Evolutionary conservation across 2,329 filamentous ascomycete genomes (phyloP).

Genomic region (Verticillium tricorpus): DNA sequence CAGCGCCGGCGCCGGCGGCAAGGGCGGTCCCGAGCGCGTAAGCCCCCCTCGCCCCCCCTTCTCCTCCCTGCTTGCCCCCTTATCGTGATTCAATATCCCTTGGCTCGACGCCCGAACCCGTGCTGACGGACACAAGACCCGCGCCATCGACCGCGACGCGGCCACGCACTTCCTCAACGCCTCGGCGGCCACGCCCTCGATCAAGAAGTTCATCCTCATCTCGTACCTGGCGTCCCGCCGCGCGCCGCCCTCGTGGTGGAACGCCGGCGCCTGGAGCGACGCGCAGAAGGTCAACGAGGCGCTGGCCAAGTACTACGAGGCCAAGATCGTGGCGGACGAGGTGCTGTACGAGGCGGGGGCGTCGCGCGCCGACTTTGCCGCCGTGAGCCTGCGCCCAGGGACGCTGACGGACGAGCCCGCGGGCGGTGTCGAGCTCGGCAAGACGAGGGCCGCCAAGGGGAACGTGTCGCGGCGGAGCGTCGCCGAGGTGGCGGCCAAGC

Average conservation of each 20-base stretch:
- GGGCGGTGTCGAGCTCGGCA: conserved; percentile 42
- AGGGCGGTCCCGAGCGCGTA: conserved; percentile 49
- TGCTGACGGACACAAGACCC: conserved; percentile 35
- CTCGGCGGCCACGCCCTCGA: conserved; percentile 44
- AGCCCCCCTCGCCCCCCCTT: conserved; percentile 1
- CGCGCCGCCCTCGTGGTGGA: conserved; percentile 50
- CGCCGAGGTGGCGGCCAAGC: conserved; percentile 50
- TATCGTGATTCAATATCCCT: too few species aligned
- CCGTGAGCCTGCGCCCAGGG: conserved; percentile 51
- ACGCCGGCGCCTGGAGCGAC: conserved; percentile 42
- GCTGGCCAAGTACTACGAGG: conserved; percentile 52
- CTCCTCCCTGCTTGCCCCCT: not conserved
- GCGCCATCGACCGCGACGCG: conserved; percentile 58
- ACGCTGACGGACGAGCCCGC: conserved; percentile 43
- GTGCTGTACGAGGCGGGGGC: conserved; percentile 44
- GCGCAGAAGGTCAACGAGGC: conserved; percentile 37
- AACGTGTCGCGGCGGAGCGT: conserved; percentile 53
- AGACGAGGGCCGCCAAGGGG: conserved; percentile 31
- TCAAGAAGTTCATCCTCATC: conserved; percentile 61
- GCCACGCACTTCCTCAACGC: conserved; percentile 59
- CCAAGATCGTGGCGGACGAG: conserved; percentile 58
- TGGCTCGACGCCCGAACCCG: too few species aligned
- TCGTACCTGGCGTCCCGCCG: conserved; percentile 56
- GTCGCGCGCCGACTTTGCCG: conserved; percentile 36
- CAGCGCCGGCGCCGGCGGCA: conserved; percentile 61